Base-by-base conservation (phyloP, 371 early-diverging fungal species). In the Neoconidiobolus thromboides region DNA sequence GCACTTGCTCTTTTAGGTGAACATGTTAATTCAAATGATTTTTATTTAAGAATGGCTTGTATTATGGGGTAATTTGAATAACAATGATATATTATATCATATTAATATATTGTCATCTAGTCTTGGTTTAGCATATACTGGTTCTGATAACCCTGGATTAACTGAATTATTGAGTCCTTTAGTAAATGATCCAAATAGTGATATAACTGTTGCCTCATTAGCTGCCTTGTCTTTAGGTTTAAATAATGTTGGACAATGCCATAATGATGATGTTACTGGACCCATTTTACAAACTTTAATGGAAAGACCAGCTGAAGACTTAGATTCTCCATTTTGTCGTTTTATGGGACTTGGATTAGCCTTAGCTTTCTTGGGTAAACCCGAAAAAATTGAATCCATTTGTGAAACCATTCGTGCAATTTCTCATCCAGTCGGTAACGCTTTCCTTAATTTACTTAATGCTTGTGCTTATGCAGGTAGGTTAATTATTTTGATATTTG, bases 81-180 rank as follows among this genome's bases (percentile, higher is more conserved):
- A 55, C 37, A 40, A 15, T 5, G 39, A 48, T 58, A 2, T 3
- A 37, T 36, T 46, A 3, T 47, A n/a, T 38, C 1, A 64, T 43
- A 41, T 55, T 9, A 43, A 10, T 9, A 59, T 14, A 49, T 54
- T 38, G 26, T 70, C 4, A 39, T 67, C 52, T 68, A 64, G 93
- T 61, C 76, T 97, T 43, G 98, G 96, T 53, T 69, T 96, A 58
- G 96, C 98, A 2, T 94, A 96, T 67, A 91, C 94, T 40, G 94
- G 96, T 44, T 80, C 91, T 38, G 84, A 84, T 2, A 82, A 89
- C 57, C 83, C 85, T 64, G 93, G 92, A 60, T 70, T 96, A 6
- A 69, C 77, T 44, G 91, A 93, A 40, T 68, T 90, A 43, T 75
- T 97, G 26, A 66, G 87, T 58, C 90, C 93, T 0, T 68, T 94